Conservation (phyloP, 768 basidiomycete species). For the Leccinum obscurum region DNA sequence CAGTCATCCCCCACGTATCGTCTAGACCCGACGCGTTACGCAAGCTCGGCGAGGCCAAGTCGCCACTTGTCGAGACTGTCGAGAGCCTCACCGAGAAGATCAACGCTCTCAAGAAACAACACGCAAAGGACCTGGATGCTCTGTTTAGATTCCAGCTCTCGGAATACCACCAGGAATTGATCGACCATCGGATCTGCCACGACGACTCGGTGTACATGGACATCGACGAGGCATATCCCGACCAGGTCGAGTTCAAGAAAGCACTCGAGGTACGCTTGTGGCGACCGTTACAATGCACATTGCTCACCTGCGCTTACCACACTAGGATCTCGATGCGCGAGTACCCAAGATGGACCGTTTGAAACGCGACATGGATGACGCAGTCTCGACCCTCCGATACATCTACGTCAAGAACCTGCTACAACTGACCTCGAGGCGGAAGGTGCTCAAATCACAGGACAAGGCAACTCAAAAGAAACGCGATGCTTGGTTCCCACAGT, state of each 20-base stretch:
- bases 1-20: neutral
- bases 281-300: neutral
- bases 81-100: conserved; percentile 31
- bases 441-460: conserved; percentile 20
- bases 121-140: conserved; percentile 31
- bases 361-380: conserved; percentile 30
- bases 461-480: conserved; percentile 21
- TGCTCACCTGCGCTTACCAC: neutral
- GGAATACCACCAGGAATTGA: conserved; percentile 35
- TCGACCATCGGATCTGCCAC: conserved; percentile 26
- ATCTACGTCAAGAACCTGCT: conserved; percentile 29
- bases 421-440: conserved; percentile 17
- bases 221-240: conserved; percentile 25
- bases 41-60: conserved; percentile 20
- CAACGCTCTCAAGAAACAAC: conserved; percentile 28
- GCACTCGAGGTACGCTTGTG: conserved; percentile 22
- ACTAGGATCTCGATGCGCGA: conserved; percentile 22
- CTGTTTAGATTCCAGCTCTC: conserved; percentile 32
- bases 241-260: conserved; percentile 27
- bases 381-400: conserved; percentile 31
- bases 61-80: conserved; percentile 24
- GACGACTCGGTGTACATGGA: conserved; percentile 31
- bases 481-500: conserved; percentile 37
- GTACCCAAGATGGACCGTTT: conserved; percentile 21
- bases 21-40: conserved; percentile 24